Percentiles rank a stretch among this genome's conserved stretches.
These are phyloP conservation scores for Tuber brumale DNA, from an alignment of 495 filamentous ascomycete genomes.

Conservation along the genomic window DNA sequence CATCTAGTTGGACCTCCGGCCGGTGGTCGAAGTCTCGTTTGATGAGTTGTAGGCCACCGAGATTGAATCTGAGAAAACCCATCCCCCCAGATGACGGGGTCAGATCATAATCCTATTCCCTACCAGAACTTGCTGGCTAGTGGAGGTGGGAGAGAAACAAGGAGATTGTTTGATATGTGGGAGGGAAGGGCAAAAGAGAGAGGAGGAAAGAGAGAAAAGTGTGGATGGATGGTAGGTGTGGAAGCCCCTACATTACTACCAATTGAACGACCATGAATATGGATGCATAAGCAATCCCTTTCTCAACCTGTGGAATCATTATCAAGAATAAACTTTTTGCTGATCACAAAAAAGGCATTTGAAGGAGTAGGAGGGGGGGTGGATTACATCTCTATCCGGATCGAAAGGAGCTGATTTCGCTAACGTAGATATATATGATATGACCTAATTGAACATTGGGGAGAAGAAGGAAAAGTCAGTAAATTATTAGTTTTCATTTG, in stretches of 20 bases:
- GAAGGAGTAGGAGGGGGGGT: neutral
- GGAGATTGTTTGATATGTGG: neutral
- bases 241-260: slow-evolving; percentile 30
- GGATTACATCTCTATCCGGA: slow-evolving; percentile 31
- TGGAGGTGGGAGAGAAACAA: slow-evolving; percentile 1
- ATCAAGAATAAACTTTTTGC: slow-evolving; percentile 1
- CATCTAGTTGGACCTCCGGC: slow-evolving; percentile 15
- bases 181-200: neutral
- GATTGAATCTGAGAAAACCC: slow-evolving; percentile 26
- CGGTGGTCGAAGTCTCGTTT: slow-evolving; percentile 31
- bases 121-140: neutral
- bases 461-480: slow-evolving; percentile 8
- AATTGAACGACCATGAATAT: slow-evolving; percentile 39
- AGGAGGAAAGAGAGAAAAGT: neutral
- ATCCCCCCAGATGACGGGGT: neutral
- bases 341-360: neutral
- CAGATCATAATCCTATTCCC: neutral
- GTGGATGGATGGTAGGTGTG: slow-evolving; percentile 6
- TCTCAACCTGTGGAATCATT: slow-evolving; percentile 13
- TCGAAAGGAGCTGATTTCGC: slow-evolving; percentile 37
- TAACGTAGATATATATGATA: slow-evolving; percentile 37
- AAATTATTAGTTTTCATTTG: neutral
- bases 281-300: slow-evolving; percentile 38
- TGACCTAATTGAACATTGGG: slow-evolving; percentile 25
- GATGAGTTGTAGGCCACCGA: slow-evolving; percentile 37